Evolutionary conservation across 2,329 filamentous ascomycete species (phyloP), one percentile per base, ranked within the genome.

Genomic region (Chaetomium olivaceum): DNA sequence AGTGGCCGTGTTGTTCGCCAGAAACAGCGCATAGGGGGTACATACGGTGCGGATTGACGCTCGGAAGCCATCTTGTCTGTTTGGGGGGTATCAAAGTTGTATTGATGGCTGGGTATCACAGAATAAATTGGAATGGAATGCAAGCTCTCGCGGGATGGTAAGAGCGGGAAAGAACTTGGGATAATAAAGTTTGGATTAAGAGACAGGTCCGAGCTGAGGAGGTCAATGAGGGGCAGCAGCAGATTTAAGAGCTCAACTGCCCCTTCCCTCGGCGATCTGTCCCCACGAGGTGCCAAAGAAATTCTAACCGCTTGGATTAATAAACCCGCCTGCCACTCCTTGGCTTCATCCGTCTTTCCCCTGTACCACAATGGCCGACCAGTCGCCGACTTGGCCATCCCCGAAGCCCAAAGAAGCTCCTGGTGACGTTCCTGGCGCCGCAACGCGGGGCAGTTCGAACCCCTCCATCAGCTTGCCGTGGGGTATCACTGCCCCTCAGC

Each of bases 31-130:
- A 61, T 55, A n/a, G 23, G 23, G 23, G 57, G 54, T 1, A 74
- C 76, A 68, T 73, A 78, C 76, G 76, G 76, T 70, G 74, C 72
- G 62, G 72, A 55, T 43, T 43, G 39, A 68, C 76, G 73, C 64
- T 73, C 68, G 52, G 74, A 65, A 69, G 76, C 74, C 76, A 78
- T 78, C 72, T 63, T 77, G 71, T 65, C 62, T 50, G 46, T 69
- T 48, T 63, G 58, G 14, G n/a, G 64, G 58, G 55, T 70, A 64
- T 57, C 39, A 36, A 48, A 27, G 21, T 58, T 64, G 58, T 39
- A 16, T 14, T 31, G 52, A 21, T n/a, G 46, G 21, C 27, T 58
- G 21, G 52, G 33, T 54, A 61, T 59, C 59, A n/a, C 58, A 29
- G n/a, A 48, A 48, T 48, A 48, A 8, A 48, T 48, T 48, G 46